A percentile compares a stretch with the other conserved stretches of the same genome.
Conservation (phyloP, 1,284 basidiomycete species). For the Peniophora sp. region DNA sequence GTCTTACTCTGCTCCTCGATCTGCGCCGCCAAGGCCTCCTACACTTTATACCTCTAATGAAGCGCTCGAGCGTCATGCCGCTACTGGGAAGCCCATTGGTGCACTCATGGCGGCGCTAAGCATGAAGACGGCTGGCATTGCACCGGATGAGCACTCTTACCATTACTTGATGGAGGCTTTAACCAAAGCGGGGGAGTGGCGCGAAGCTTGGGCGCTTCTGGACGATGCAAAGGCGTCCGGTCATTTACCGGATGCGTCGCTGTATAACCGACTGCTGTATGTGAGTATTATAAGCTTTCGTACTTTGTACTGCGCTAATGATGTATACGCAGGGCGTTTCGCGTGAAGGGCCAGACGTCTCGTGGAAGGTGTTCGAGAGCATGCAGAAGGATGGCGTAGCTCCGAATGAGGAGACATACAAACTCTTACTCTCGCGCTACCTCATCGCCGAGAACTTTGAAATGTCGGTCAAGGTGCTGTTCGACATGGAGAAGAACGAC, state of each 20-base stretch:
- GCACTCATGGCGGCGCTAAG: conserved; percentile 2
- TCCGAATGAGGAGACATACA: conserved; percentile 46
- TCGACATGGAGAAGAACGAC: conserved; percentile 38
- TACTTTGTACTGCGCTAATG: neutral
- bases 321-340: neutral
- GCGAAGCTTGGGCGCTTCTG: conserved; percentile 61
- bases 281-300: neutral
- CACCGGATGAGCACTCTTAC: conserved; percentile 49
- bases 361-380: conserved; percentile 25
- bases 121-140: conserved; percentile 46
- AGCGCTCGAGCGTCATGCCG: too few species aligned
- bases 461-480: conserved; percentile 46
- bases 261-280: conserved; percentile 56
- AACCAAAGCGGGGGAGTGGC: conserved; percentile 27
- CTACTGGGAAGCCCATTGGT: conserved; percentile 5
- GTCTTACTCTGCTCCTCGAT: too few species aligned
- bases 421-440: conserved; percentile 42
- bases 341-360: neutral
- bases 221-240: conserved; percentile 62
- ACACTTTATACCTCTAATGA: too few species aligned
- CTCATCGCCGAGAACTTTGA: conserved; percentile 48
- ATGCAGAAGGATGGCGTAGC: conserved; percentile 43
- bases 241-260: conserved; percentile 45
- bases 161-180: conserved; percentile 43
- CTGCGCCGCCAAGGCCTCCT: too few species aligned